Conservation (phyloP, 2,329 filamentous ascomycete species). For the Blumeria graminis region DNA sequence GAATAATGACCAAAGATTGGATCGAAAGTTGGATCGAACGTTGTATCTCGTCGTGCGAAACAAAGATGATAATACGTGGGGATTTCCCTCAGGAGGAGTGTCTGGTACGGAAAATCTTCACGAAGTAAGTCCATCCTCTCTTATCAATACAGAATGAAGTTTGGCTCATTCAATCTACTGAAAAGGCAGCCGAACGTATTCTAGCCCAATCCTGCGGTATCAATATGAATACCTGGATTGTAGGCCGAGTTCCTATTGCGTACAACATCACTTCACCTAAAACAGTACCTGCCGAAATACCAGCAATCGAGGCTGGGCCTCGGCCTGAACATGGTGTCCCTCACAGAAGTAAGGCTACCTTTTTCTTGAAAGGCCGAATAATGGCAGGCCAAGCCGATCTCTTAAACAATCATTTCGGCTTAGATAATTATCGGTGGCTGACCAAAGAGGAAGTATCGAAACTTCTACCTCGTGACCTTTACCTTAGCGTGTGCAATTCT, state of each 20-base stretch:
- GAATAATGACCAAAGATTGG: conserved; percentile 53
- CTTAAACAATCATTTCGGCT: conserved; percentile 41
- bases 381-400: conserved; percentile 90
- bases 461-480: conserved; percentile 7
- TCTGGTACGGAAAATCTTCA: conserved; percentile 52
- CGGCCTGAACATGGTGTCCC: conserved; percentile 39
- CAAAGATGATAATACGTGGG: conserved; percentile 47
- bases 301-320: conserved; percentile 13
- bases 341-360: conserved; percentile 22
- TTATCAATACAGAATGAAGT: neutral
- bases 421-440: conserved; percentile 78
- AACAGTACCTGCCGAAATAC: conserved; percentile 14
- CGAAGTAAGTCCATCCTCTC: conserved; percentile 33
- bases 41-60: conserved; percentile 65
- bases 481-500: neutral
- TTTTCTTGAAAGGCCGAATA: conserved; percentile 91
- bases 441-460: conserved; percentile 65
- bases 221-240: conserved; percentile 98
- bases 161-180: neutral
- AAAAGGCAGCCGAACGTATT: conserved; percentile 57
- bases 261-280: conserved; percentile 39
- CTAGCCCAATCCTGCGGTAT: conserved; percentile 54
- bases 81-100: conserved; percentile 53
- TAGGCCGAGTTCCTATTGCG: conserved; percentile 73
- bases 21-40: conserved; percentile 56